phyloP scores from a whole-genome alignment of 345 rosid species.

The Aquilaria malaccensis region DNA sequence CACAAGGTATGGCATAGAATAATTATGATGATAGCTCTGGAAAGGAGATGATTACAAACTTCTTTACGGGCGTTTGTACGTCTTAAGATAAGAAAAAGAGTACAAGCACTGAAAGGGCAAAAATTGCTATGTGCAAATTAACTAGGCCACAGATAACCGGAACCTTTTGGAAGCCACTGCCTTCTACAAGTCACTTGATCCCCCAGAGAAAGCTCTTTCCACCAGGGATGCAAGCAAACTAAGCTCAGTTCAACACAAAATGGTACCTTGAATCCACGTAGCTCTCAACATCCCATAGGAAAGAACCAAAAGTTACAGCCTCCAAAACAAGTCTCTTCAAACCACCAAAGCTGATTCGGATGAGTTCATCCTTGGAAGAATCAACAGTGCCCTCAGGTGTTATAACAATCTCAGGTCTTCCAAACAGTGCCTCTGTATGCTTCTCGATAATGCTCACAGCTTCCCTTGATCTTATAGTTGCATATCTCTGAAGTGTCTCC shows the following conservation, averaged over 20 bases:
- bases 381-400: conserved; percentile 64
- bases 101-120: not conserved
- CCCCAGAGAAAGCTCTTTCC: not conserved
- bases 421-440: conserved; percentile 95
- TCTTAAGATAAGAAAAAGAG: not conserved
- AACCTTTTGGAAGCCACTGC: not conserved
- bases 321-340: conserved; percentile 91
- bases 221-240: conserved; percentile 1
- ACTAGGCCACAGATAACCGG: conserved; percentile 1
- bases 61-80: not conserved
- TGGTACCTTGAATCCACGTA: conserved; percentile 92
- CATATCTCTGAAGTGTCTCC: conserved; percentile 88
- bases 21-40: too few relatives aligned
- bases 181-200: conserved; percentile 12
- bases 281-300: conserved; percentile 97
- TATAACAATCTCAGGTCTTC: conserved; percentile 72
- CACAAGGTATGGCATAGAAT: too few relatives aligned
- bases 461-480: conserved; percentile 89
- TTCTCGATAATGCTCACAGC: conserved; percentile 85
- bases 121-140: conserved; percentile 10
- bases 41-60: not conserved
- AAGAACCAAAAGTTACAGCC: conserved; percentile 95
- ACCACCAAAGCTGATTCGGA: conserved; percentile 82
- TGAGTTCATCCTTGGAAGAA: conserved; percentile 62
- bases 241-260: conserved; percentile 57